A percentile compares a stretch with the other conserved stretches of the same genome.
Evolutionary conservation across 306 rosid species (phyloP).

Genomic region (Corylus americana): DNA sequence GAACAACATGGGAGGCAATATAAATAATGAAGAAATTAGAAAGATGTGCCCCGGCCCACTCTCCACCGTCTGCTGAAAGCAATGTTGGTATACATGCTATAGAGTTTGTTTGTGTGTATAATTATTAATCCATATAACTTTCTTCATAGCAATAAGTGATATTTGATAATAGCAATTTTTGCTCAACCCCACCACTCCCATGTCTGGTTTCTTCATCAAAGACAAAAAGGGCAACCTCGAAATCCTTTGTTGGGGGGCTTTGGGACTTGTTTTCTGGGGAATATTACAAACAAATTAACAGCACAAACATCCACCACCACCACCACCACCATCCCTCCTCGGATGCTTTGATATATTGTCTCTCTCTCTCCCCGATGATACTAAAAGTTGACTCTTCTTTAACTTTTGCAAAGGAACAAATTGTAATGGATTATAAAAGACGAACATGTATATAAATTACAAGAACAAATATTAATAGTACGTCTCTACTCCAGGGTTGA

Average conservation of each 20-base stretch:
- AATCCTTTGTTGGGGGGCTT: constrained; percentile 35
- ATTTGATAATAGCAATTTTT: constrained; percentile 40
- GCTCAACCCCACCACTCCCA: constrained; percentile 34
- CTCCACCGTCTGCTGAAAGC: constrained; percentile 45
- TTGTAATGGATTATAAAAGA: background rate
- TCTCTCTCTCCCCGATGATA: background rate
- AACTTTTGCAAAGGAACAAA: background rate
- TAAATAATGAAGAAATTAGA: constrained; percentile 16
- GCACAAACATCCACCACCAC: constrained; percentile 26
- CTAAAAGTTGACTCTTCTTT: constrained; percentile 20
- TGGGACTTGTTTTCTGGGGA: constrained; percentile 34
- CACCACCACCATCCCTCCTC: background rate
- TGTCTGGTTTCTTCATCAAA: constrained; percentile 47
- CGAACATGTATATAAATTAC: background rate
- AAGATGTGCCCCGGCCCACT: constrained; percentile 31
- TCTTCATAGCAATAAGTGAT: constrained; percentile 55
- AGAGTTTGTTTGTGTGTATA: background rate
- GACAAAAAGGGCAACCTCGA: constrained; percentile 31
- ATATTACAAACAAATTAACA: constrained; percentile 27
- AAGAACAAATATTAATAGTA: background rate
- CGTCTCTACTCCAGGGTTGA: background rate
- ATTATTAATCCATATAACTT: constrained; percentile 39
- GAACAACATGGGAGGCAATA: constrained; percentile 35
- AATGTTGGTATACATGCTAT: constrained; percentile 20
- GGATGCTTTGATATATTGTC: background rate